Evolutionary conservation across 2,329 filamentous ascomycete species (phyloP).

Genomic region (Penicillium sp.): DNA sequence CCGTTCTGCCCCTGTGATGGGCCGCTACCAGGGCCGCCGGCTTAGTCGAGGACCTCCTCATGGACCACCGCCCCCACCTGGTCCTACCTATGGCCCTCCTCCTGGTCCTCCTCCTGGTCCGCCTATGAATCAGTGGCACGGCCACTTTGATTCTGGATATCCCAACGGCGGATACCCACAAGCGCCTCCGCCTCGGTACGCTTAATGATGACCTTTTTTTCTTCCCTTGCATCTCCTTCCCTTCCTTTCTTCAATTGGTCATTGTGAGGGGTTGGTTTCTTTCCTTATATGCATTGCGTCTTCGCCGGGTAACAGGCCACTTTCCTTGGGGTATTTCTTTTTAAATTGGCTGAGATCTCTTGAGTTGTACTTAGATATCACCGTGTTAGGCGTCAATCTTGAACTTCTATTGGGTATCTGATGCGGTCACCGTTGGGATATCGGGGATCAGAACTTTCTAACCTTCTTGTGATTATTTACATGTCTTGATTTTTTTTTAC

Average conservation of each 20-base stretch:
- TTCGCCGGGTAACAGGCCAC: background rate
- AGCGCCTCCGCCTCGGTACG: conserved; percentile 35
- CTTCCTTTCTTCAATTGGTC: background rate
- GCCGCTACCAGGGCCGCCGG: conserved; percentile 10
- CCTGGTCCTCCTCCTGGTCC: conserved; percentile 9
- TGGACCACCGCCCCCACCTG: too few relatives aligned
- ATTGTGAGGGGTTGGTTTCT: background rate
- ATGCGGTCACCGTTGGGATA: background rate
- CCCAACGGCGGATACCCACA: conserved; percentile 19
- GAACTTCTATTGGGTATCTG: background rate
- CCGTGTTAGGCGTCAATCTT: conserved; percentile 11
- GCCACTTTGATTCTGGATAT: conserved; percentile 31
- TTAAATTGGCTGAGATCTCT: background rate
- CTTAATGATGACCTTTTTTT: conserved; percentile 21
- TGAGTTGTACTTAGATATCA: background rate
- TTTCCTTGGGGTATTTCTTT: background rate
- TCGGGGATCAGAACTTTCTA: background rate
- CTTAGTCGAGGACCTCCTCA: conserved; percentile 9
- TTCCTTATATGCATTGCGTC: background rate
- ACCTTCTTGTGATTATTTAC: conserved; percentile 7
- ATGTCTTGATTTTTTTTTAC: background rate
- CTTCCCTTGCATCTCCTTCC: conserved; percentile 7
- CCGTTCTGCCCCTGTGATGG: conserved; percentile 18
- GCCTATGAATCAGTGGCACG: conserved; percentile 30
- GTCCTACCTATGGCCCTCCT: background rate